Percentiles rank a stretch among this genome's conserved stretches.
Evolutionary conservation across 148 eudicot genomes (phyloP).

Genomic region (Limonium bicolor): DNA sequence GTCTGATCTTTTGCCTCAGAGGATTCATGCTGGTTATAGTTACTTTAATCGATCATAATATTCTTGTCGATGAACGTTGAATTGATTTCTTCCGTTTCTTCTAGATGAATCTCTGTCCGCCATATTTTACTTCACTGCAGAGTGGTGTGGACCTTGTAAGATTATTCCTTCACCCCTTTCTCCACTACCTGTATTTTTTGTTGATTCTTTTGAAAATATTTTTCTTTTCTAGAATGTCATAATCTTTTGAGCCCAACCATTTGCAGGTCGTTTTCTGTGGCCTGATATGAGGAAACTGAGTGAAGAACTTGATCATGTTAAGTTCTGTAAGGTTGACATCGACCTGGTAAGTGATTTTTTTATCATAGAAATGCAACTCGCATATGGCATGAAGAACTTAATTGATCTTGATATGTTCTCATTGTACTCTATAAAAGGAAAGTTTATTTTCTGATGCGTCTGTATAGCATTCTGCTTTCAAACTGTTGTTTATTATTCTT

Average conservation of each 20-base stretch:
- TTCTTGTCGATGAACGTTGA: background rate
- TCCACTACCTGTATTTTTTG: background rate
- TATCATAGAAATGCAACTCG: background rate
- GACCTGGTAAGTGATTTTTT: slow-evolving; percentile 41
- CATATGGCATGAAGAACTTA: background rate
- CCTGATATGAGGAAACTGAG: slow-evolving; percentile 28
- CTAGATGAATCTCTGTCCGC: slow-evolving; percentile 67
- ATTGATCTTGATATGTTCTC: background rate
- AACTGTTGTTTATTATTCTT: no score
- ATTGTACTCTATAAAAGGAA: background rate
- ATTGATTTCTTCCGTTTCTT: background rate
- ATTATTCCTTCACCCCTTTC: slow-evolving; percentile 4
- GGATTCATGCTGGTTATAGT: background rate
- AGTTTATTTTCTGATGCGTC: no score
- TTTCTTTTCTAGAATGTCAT: background rate
- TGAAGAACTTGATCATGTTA: slow-evolving; percentile 52
- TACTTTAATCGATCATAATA: background rate
- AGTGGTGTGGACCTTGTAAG: slow-evolving; percentile 98
- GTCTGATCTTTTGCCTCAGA: background rate
- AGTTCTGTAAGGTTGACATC: slow-evolving; percentile 75
- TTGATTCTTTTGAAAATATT: background rate
- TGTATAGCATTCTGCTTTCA: no score
- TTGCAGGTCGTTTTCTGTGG: slow-evolving; percentile 26
- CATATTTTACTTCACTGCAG: slow-evolving; percentile 87
- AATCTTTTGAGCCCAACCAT: background rate